A percentile compares a stretch with the other conserved stretches of the same genome.
phyloP scores from a whole-genome alignment of 768 basidiomycete species.

The Tylopilus balloui region DNA sequence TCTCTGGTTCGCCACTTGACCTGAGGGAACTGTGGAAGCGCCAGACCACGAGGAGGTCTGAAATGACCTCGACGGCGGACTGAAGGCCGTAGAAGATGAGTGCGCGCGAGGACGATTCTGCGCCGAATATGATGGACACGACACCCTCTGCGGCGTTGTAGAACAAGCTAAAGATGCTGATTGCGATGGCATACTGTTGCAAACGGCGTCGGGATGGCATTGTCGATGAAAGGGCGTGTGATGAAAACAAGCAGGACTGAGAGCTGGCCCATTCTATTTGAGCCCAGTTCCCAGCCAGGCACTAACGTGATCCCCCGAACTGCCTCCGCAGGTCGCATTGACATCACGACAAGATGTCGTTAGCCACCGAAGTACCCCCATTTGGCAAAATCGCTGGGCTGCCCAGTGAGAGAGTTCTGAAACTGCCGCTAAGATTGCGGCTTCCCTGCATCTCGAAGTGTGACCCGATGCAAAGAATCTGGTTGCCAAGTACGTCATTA shows the following conservation, averaged over 20 bases:
- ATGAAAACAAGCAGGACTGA: not conserved
- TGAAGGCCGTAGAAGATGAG: conserved; percentile 49
- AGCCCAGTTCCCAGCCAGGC: not conserved
- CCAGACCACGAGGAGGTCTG: conserved; percentile 43
- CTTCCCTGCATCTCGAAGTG: not conserved
- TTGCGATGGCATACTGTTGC: conserved; percentile 37
- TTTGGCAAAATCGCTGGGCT: not conserved
- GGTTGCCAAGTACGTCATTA: not conserved
- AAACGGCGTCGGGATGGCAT: conserved; percentile 20
- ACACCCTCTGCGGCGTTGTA: conserved; percentile 40
- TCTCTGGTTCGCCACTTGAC: conserved; percentile 31
- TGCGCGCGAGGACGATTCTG: conserved; percentile 40
- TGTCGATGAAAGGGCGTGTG: not conserved
- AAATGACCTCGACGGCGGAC: conserved; percentile 44
- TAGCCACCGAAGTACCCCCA: not conserved
- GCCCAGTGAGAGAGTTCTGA: not conserved
- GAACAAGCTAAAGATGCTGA: conserved; percentile 41
- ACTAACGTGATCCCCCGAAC: not conserved
- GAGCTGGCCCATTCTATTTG: not conserved
- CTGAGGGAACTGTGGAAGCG: conserved; percentile 34
- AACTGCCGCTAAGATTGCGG: not conserved
- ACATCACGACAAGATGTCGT: too few relatives aligned
- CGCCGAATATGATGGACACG: conserved; percentile 42
- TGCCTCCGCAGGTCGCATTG: not conserved
- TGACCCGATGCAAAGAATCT: not conserved